Percentiles rank a stretch among this genome's conserved stretches.
phyloP scores from a whole-genome alignment of 805 yeast species.

The Maudiozyma turicensis region DNA sequence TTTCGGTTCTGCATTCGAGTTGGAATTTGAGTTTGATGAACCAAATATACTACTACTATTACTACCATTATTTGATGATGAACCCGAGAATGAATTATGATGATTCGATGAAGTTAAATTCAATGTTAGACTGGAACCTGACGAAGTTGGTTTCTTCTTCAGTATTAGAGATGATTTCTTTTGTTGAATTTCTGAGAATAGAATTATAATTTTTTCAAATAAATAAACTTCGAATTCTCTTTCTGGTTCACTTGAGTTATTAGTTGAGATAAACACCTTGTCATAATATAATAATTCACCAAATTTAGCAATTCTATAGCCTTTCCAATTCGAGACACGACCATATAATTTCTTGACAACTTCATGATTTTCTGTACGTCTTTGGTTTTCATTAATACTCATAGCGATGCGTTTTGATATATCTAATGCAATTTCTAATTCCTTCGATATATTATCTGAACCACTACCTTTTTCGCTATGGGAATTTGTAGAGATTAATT shows the following conservation, averaged over 20 bases:
- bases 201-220: constrained; percentile 60
- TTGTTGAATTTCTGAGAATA: constrained; percentile 51
- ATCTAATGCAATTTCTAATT: constrained; percentile 57
- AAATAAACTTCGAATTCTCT: constrained; percentile 83
- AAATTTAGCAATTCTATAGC: constrained; percentile 65
- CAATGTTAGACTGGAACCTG: constrained; percentile 10
- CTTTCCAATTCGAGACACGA: constrained; percentile 86
- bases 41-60: constrained; percentile 2
- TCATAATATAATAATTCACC: constrained; percentile 81
- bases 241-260: constrained; percentile 50
- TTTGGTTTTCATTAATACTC: constrained; percentile 85
- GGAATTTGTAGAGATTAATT: constrained; percentile 38
- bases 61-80: not conserved
- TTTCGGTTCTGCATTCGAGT: constrained; percentile 24
- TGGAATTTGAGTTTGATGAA: constrained; percentile 8
- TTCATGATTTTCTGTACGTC: constrained; percentile 79
- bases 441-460: constrained; percentile 31
- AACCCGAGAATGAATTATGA: constrained; percentile 1
- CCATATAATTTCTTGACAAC: constrained; percentile 57
- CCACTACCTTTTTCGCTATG: constrained; percentile 1
- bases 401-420: constrained; percentile 78
- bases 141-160: constrained; percentile 30
- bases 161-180: constrained; percentile 40
- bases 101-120: constrained; percentile 6
- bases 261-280: constrained; percentile 40